Base-by-base conservation (phyloP, 352 stramenopile genomes). In the Pythium guiyangense region DNA sequence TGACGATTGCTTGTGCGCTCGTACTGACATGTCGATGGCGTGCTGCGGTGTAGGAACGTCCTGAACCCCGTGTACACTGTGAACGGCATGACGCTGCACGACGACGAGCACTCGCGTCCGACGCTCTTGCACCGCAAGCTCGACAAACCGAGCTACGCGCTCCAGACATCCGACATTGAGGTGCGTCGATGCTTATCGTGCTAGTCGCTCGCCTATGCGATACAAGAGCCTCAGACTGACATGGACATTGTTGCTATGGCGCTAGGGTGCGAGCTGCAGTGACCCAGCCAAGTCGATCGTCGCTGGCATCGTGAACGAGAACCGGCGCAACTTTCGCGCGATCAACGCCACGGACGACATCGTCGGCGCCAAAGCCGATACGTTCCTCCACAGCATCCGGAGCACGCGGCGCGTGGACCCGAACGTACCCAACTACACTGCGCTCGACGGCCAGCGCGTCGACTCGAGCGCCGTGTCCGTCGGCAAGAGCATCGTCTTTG, bases 51-150 rank as follows among this genome's bases (percentile, higher is more conserved):
- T 12, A 92, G 77, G 5, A 76, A 92, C 46, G 71, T 86, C n/a
- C 44, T 92, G 27, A 83, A 89, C 57, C 82, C 82, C 2, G 70
- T 86, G n/a, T 88, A 90, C 60, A 80, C 60, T 1, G 64, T 92
- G n/a, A 81, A 92, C 31, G 79, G 82, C 52, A 76, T 79, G 60
- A 88, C 64, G 4, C 59, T 65, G 42, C 40, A 66, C 31, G 77
- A 88, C 55, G 82, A 92, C 31, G 62, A 66, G 29, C 67, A 81
- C 17, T 72, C 71, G 46, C 77, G 68, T 2, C 71, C 82, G 15
- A 68, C 71, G 44, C 52, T 50, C 6, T 71, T 77, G 14, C 77
- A 92, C 34, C 70, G 60, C 10, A 67, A 72, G 52, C 66, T 71
- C 34, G 70, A 90, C 50, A 86, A 89, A 31, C 73, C 74, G 2